Evolutionary conservation across 1,284 basidiomycete species (phyloP).

Genomic region (Puccinia horiana): DNA sequence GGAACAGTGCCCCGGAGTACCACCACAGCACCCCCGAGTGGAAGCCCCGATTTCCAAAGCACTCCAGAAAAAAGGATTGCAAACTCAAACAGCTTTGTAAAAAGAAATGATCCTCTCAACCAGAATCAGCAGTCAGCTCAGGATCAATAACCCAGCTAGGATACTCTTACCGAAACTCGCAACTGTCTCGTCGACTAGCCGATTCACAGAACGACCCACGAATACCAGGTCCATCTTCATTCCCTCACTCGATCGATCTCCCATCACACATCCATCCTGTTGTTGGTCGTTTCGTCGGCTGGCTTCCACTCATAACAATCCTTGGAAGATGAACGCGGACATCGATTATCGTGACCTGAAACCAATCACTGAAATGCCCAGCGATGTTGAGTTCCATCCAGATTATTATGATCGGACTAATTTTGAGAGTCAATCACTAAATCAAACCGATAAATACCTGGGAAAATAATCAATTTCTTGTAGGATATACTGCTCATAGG

Average conservation of each 20-base stretch:
- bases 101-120: no score
- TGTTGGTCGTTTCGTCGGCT: background rate
- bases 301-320: background rate
- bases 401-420: background rate
- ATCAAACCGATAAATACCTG: no score
- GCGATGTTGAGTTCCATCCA: constrained; percentile 64
- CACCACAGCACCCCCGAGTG: no score
- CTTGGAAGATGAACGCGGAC: constrained; percentile 33
- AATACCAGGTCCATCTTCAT: background rate
- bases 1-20: no score
- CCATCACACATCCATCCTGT: background rate
- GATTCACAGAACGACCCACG: background rate
- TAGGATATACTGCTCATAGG: background rate
- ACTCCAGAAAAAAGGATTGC: no score
- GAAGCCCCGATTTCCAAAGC: no score
- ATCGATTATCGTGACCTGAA: constrained; percentile 82
- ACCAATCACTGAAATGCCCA: constrained; percentile 76
- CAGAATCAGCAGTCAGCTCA: no score
- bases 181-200: background rate
- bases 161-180: no score
- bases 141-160: no score
- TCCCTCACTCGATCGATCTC: background rate
- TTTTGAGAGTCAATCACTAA: constrained; percentile 78
- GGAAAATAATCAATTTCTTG: no score
- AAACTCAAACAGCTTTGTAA: no score